Evolutionary conservation across 2,329 filamentous ascomycete species (phyloP), one percentile per base, ranked within the genome.

Genomic region (Pochonia chlamydosporia): DNA sequence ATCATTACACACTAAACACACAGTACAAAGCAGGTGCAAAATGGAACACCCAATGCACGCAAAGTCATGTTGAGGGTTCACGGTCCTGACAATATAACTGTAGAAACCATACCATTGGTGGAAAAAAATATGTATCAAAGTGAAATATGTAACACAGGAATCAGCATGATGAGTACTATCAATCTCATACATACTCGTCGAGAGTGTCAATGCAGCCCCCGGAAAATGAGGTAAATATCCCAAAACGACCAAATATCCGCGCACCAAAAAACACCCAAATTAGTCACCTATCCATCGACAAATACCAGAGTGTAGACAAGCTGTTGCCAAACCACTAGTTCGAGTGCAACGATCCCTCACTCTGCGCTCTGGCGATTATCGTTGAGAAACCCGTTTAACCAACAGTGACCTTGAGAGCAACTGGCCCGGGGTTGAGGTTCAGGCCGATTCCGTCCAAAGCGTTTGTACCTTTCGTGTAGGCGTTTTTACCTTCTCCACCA

Each of bases 391-490:
- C 10, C 26, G 40, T 20, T 57, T 63, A 64, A 54, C 59, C 63
- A 40, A 72, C 57, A 28, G 54, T 59, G 52, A 67, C 57, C 4
- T 49, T 44, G 7, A 72, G 55, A 51, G 51, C 48, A 41, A 58
- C 57, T 24, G 56, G 51, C 40, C 59, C 56, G 26, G 57, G 45
- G 49, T 56, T 51, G 44, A 68, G 43, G 62, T 72, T 73, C 53
- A 70, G 63, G 37, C 70, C 70, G 14, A 68, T 37, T 39, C 70
- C 70, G 44, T 72, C 70, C 1, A 46, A 24, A 25, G 49, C 63
- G 55, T 70, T 62, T 53, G 61, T 69, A 44, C 66, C 65, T 16
- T 42, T 52, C 43, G 63, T 52, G 61, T 68, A 73, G 40, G 69
- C 65, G 53, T 69, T 71, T 40, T 36, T 47, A 46, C 68, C 67